phyloP scores from a whole-genome alignment of 2,329 filamentous ascomycete species.

The Xylaria hypoxylon region DNA sequence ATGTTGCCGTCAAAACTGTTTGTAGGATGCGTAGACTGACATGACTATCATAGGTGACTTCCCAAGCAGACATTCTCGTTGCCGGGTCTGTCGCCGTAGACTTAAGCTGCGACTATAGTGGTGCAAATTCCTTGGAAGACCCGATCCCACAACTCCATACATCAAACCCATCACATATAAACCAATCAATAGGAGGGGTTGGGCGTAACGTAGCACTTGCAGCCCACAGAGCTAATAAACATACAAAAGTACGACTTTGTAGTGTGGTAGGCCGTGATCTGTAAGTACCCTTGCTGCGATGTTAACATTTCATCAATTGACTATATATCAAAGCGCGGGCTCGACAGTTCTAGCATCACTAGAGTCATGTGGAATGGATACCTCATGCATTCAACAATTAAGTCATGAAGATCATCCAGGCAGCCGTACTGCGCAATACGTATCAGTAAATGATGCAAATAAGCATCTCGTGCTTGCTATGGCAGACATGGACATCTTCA shows the following conservation, averaged over 20 bases:
- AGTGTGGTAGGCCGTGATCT: slow-evolving; percentile 85
- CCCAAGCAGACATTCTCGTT: slow-evolving; percentile 76
- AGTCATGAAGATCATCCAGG: slow-evolving; percentile 60
- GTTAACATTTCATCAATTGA: slow-evolving; percentile 8
- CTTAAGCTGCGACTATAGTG: slow-evolving; percentile 80
- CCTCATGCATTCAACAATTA: slow-evolving; percentile 70
- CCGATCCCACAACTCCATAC: slow-evolving; percentile 72
- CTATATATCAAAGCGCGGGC: slow-evolving; percentile 67
- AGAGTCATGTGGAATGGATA: slow-evolving; percentile 71
- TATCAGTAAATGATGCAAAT: slow-evolving; percentile 85
- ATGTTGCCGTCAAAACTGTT: not conserved
- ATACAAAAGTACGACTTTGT: slow-evolving; percentile 75
- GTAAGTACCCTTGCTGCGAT: slow-evolving; percentile 55
- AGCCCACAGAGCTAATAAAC: slow-evolving; percentile 74
- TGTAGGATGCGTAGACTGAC: slow-evolving; percentile 30
- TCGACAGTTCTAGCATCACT: slow-evolving; percentile 77
- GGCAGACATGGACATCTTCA: slow-evolving; percentile 93
- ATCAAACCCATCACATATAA: slow-evolving; percentile 86
- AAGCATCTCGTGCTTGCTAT: slow-evolving; percentile 92
- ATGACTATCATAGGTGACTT: slow-evolving; percentile 40
- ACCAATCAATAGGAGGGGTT: slow-evolving; percentile 88
- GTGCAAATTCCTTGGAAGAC: slow-evolving; percentile 45
- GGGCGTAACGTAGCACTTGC: slow-evolving; percentile 92
- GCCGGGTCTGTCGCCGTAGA: slow-evolving; percentile 93
- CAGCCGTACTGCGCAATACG: slow-evolving; percentile 86